Base-by-base conservation (phyloP, 176 grass and related monocot genomes). In the Hyparrhenia diplandra region DNA sequence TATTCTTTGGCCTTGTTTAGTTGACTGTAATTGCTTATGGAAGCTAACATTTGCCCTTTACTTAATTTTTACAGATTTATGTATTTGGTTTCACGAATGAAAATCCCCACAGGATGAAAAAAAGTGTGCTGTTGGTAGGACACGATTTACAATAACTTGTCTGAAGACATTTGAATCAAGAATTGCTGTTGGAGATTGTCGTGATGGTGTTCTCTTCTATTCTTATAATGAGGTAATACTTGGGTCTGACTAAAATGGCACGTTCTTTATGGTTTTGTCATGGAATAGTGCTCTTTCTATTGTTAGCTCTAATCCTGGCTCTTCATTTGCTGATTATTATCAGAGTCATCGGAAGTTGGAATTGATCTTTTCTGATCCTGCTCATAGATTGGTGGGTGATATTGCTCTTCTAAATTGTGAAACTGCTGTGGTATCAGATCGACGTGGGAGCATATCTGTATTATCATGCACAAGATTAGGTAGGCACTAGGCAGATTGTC, bases 121-220 rank as follows among this genome's bases (percentile, higher is more conserved):
- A 69, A 99, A 73, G 85, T 89, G 83, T 80, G 80, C 96, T 30
- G 21, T 71, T 25, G 58, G 69, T 67, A 95, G 76, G 82, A 93
- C 96, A 77, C 82, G 96, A 35, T 99, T 95, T 95, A 74, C 92
- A 43, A 91, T 99, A 82, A 95, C 92, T 68, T 99, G 90, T 61
- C 93, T 99, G 73, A 95, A 86, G 85, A 82, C 96, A 75, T 82
- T 89, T 69, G 79, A 57, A 58, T 95, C 90, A 77, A 82, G 80
- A 75, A 99, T 99, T 93, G 92, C 90, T 49, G 92, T 92, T 74
- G 92, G 96, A 70, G 96, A 99, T 89, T 99, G 96, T 84, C 96
- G 96, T 86, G 96, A 99, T 84, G 96, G 96, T 82, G 85, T 99
- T 88, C 92, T 95, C 83, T 99, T 99, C 85, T 99, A 90, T 85